Evolutionary conservation across 768 basidiomycete species (phyloP).

Genomic region (Mrakia hoshinonis): DNA sequence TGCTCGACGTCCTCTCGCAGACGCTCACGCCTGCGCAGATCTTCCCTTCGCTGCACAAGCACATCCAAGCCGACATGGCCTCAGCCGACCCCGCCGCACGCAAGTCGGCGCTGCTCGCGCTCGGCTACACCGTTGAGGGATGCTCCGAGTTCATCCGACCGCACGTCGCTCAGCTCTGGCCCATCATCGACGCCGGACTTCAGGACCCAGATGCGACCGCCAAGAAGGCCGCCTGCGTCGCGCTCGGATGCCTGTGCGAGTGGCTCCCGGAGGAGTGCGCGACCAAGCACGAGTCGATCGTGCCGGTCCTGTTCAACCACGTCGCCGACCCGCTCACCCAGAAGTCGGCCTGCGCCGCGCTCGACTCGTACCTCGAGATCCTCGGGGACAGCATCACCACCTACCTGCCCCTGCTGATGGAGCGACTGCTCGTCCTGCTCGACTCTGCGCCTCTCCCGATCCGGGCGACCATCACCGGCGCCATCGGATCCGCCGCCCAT

Average conservation of each 20-base stretch:
- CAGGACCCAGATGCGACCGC: slow-evolving; percentile 74
- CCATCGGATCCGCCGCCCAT: slow-evolving; percentile 95
- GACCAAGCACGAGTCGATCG: slow-evolving; percentile 64
- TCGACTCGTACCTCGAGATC: slow-evolving; percentile 93
- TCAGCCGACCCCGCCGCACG: slow-evolving; percentile 69
- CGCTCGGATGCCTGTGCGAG: slow-evolving; percentile 91
- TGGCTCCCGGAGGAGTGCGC: slow-evolving; percentile 93
- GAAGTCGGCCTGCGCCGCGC: slow-evolving; percentile 83
- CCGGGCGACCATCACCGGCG: slow-evolving; percentile 91
- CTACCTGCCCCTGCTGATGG: slow-evolving; percentile 91
- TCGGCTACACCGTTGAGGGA: slow-evolving; percentile 92
- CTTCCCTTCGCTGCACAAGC: slow-evolving; percentile 76
- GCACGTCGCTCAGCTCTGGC: slow-evolving; percentile 84
- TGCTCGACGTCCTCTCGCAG: slow-evolving; percentile 85
- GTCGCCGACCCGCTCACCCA: slow-evolving; percentile 81
- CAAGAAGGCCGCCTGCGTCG: slow-evolving; percentile 86
- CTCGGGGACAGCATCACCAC: slow-evolving; percentile 77
- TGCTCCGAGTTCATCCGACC: slow-evolving; percentile 97
- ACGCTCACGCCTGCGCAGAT: slow-evolving; percentile 89
- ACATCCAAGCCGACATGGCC: slow-evolving; percentile 75
- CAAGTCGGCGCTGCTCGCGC: slow-evolving; percentile 86
- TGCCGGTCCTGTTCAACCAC: slow-evolving; percentile 87
- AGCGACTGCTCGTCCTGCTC: slow-evolving; percentile 74
- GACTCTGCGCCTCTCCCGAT: slow-evolving; percentile 75
- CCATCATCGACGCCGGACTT: slow-evolving; percentile 79